phyloP scores from a whole-genome alignment of 306 rosid species.

The Cucurbita maxima region DNA sequence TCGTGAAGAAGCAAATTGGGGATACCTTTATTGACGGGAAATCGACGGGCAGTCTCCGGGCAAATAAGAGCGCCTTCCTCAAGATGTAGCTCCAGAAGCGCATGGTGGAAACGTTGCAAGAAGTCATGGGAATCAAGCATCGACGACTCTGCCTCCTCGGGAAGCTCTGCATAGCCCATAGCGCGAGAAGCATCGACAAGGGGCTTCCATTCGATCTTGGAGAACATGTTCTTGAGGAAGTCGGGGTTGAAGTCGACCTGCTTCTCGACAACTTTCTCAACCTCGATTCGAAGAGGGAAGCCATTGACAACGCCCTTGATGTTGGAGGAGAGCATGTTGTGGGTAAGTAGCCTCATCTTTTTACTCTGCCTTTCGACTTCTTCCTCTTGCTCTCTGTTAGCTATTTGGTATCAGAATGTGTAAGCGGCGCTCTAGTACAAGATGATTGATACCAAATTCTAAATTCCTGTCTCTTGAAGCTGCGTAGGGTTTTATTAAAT shows the following conservation, averaged over 20 bases:
- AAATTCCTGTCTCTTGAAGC: background rate
- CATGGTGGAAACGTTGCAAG: conserved; percentile 66
- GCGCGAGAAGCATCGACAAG: conserved; percentile 39
- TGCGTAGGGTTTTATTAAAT: background rate
- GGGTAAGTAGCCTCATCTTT: conserved; percentile 71
- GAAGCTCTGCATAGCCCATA: conserved; percentile 65
- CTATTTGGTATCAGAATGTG: background rate
- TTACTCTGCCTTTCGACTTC: background rate
- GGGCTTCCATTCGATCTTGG: conserved; percentile 75
- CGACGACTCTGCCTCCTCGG: conserved; percentile 54
- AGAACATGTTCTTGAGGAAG: conserved; percentile 56
- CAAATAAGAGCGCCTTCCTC: conserved; percentile 84
- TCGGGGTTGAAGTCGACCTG: conserved; percentile 46
- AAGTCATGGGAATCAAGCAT: conserved; percentile 65
- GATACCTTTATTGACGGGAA: conserved; percentile 65
- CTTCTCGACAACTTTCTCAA: conserved; percentile 52
- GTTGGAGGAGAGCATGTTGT: conserved; percentile 86
- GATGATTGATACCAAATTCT: background rate
- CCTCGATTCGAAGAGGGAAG: conserved; percentile 68
- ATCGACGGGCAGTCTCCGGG: conserved; percentile 65
- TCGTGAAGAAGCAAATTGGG: conserved; percentile 94
- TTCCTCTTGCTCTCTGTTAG: background rate
- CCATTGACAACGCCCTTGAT: conserved; percentile 72
- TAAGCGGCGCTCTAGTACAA: background rate
- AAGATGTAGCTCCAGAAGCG: conserved; percentile 78